Base-by-base conservation (phyloP, 805 yeast species). In the Jamesozyma gamospora region DNA sequence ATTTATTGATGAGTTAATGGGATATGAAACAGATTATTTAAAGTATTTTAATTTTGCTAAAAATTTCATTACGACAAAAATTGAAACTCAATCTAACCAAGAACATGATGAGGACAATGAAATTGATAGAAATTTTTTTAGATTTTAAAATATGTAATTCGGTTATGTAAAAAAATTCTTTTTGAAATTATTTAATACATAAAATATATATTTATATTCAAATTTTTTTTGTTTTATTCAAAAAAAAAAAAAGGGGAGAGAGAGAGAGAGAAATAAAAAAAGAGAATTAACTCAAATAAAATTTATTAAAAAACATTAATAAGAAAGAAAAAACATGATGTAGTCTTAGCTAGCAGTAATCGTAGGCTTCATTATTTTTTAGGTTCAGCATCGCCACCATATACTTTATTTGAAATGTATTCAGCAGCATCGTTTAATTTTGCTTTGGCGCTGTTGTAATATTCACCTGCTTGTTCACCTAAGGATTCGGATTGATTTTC, bases 391-490 rank as follows among this genome's bases (percentile, higher is more conserved):
- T 30, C 19, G 18, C 15, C 31, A 44, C 81, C 78, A 49, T 75
- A 62, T 36, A 73, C 62, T 31, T 69, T 69, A 41, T 67, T 62
- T 28, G 77, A 69, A 31, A 74, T 71, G 49, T 58, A 62, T 48
- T 65, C 69, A 31, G 64, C 66, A 46, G 69, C 69, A 10, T 66
- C 67, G 42, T 58, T 61, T 43, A 72, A 61, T 49, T 67, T 67
- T 47, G 65, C 67, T 66, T 74, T 76, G 39, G 80, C 82, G 38
- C 66, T 63, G 26, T 70, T 78, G 37, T 71, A 65, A 59, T 75
- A 75, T 56, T 76, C 75, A 47, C 70, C 66, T 41, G 81, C 82
- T 38, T 76, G 70, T 42, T 74, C 73, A 45, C 65, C 64, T 40
- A 71, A 64, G 39, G 73, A 65, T 53, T 28, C 15, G 15, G n/a